Conservation (phyloP, 2,329 filamentous ascomycete genomes). For the Sclerotinia glacialis region DNA sequence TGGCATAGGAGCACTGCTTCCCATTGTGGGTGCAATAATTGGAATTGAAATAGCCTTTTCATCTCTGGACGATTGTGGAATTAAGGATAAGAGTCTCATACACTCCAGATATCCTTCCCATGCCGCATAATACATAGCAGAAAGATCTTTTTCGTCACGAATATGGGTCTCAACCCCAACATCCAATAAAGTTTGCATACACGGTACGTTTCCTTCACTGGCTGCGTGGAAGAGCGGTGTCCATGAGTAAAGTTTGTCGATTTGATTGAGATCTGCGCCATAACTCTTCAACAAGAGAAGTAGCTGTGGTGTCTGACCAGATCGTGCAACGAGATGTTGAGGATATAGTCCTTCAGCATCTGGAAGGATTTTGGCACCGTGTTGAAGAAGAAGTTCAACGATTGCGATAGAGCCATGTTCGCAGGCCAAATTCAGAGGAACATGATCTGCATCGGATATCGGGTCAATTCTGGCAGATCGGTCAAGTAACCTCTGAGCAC, state of each 20-base stretch:
- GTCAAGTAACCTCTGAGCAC: conserved; percentile 73
- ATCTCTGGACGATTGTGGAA: conserved; percentile 25
- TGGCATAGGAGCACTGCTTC: conserved; percentile 47
- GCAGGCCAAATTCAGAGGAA: conserved; percentile 90
- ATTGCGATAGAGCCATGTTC: conserved; percentile 86
- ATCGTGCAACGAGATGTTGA: conserved; percentile 92
- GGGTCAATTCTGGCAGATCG: conserved; percentile 84
- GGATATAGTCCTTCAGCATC: conserved; percentile 95
- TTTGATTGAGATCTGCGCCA: conserved; percentile 85
- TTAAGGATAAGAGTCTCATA: conserved; percentile 77
- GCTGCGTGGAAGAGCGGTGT: conserved; percentile 94
- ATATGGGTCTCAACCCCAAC: conserved; percentile 75
- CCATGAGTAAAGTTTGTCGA: conserved; percentile 96
- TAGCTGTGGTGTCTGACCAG: conserved; percentile 76
- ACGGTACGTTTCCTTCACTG: conserved; percentile 90
- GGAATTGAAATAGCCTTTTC: conserved; percentile 34
- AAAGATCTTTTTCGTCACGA: conserved; percentile 86
- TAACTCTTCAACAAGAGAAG: conserved; percentile 78
- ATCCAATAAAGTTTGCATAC: conserved; percentile 76
- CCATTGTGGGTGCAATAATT: conserved; percentile 38
- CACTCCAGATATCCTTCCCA: conserved; percentile 97
- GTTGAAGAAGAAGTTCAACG: conserved; percentile 77
- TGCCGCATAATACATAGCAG: conserved; percentile 96
- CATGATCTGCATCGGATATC: conserved; percentile 81
- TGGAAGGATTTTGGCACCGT: conserved; percentile 77